Percentiles rank a stretch among this genome's conserved stretches.
Conservation (phyloP, 768 basidiomycete species). For the Tricholoma terreum region DNA sequence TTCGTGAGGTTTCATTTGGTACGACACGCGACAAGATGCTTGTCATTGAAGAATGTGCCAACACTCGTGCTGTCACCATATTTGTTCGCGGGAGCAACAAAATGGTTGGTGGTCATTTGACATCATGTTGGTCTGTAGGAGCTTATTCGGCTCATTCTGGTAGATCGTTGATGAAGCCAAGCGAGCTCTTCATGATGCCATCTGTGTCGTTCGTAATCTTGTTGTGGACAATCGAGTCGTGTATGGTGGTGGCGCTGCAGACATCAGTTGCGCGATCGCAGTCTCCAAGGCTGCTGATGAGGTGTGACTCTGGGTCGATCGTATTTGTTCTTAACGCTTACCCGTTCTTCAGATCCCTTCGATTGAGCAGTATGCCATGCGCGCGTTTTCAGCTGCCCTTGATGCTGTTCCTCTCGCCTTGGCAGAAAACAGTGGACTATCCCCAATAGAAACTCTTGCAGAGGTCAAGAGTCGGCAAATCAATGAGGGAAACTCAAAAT, state of each 20-base stretch:
- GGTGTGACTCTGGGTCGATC: constrained; percentile 37
- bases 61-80: constrained; percentile 92
- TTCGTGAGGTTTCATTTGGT: constrained; percentile 93
- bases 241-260: constrained; percentile 97
- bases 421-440: constrained; percentile 95
- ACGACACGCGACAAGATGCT: constrained; percentile 99
- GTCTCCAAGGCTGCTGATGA: constrained; percentile 94
- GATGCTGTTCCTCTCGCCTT: constrained; percentile 95
- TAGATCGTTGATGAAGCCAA: constrained; percentile 99
- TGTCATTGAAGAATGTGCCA: constrained; percentile 98
- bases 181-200: constrained; percentile 94
- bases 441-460: constrained; percentile 95
- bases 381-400: constrained; percentile 94
- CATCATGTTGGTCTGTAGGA: neutral
- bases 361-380: constrained; percentile 99
- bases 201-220: constrained; percentile 95
- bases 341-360: constrained; percentile 67
- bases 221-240: constrained; percentile 95
- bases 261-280: constrained; percentile 92
- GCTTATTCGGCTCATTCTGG: neutral
- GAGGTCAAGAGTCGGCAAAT: constrained; percentile 94
- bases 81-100: constrained; percentile 98
- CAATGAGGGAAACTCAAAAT: constrained; percentile 73
- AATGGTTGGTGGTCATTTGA: constrained; percentile 60
- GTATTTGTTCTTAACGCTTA: neutral